Evolutionary conservation across 2,329 filamentous ascomycete genomes (phyloP).

Genomic region (Aspergillus cejpii): DNA sequence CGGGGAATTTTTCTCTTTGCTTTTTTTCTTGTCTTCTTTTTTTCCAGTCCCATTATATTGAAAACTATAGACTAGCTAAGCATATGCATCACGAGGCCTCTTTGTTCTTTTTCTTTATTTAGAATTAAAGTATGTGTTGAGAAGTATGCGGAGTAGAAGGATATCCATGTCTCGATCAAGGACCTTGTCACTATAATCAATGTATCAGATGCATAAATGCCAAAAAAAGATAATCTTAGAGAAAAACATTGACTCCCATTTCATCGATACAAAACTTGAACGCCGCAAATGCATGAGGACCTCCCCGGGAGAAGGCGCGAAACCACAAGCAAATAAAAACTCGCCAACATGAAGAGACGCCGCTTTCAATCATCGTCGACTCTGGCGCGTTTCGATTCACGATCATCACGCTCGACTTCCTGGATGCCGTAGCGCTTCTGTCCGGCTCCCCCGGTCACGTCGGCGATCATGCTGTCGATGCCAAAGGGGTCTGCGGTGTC

Average conservation of each 20-base stretch:
- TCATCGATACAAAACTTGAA: conserved; percentile 11
- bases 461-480: conserved; percentile 85
- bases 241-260: conserved; percentile 8
- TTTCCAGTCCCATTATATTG: neutral
- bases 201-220: too few species aligned
- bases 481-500: conserved; percentile 83
- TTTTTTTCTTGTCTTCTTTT: neutral
- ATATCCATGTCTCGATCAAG: neutral
- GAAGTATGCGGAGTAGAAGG: neutral
- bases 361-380: conserved; percentile 60
- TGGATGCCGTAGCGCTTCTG: conserved; percentile 43
- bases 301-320: conserved; percentile 4
- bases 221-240: neutral
- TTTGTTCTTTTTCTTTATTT: neutral
- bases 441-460: conserved; percentile 56
- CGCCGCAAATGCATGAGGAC: conserved; percentile 27
- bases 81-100: neutral
- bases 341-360: conserved; percentile 1
- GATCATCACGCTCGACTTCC: conserved; percentile 33
- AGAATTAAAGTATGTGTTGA: neutral
- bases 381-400: conserved; percentile 61
- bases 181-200: neutral
- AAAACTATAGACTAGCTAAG: neutral
- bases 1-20: neutral
- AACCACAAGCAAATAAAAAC: conserved; percentile 9